Evolutionary conservation across 129 eudicot genomes (phyloP), one percentile per base, ranked within the genome.

Genomic region (Flaveria sonorensis): DNA sequence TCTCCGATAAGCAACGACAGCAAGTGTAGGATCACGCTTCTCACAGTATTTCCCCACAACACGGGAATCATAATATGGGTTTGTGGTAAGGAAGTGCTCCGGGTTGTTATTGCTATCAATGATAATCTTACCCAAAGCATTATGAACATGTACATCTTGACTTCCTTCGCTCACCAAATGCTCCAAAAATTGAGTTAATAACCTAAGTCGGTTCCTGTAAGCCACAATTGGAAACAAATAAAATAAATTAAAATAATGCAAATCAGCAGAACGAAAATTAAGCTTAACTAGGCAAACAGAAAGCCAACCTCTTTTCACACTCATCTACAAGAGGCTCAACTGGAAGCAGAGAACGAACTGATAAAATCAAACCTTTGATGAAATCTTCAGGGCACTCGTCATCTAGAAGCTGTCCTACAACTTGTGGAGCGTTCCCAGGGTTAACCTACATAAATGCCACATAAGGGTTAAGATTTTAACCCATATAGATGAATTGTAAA

Each of bases 361-460:
- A 95, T 24, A 95, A 85, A 71, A 95, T 95, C 71, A 95, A 83
- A 56, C 99, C 99, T 85, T 95, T 95, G 55, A 95, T 95, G 81
- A 95, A 95, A 88, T 95, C 99, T 85, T 95, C 99, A 59, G 99
- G 99, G 55, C 99, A 95, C 81, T 95, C 99, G 30, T 95, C 99
- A 72, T 95, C 99, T 20, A 95, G 78, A 18, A 95, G 95, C 77
- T 95, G 99, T 72, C 99, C 99, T 10, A 95, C 99, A 83, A 95
- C 99, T 87, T 92, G 80, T 39, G 99, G 99, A 66, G 99, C 99
- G 83, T 95, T 95, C 76, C 97, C 96, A 1, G 99, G 99, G 80
- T 92, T 95, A 57, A 95, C 99, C 99, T 95, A 68, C 81, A 80
- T 1, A 70, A 26, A 83, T 68, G 46, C 80, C 46, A 79, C 30